Conservation (phyloP, 108 stramenopile species). For the Skeletonema potamos region DNA sequence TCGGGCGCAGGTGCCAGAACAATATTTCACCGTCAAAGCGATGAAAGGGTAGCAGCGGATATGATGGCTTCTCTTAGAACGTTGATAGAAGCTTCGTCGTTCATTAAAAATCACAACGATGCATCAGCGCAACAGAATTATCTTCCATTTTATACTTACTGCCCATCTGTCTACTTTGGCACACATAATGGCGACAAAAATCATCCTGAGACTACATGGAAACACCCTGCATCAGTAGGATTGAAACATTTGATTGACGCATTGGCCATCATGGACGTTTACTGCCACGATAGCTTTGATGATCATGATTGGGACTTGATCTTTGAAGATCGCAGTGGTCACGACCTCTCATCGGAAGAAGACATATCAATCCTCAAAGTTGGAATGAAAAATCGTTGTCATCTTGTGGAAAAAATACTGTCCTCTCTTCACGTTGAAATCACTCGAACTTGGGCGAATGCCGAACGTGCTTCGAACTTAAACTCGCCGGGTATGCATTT, state of each 20-base stretch:
- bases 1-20: not conserved
- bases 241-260: conserved; percentile 27
- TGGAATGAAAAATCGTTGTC: conserved; percentile 57
- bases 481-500: conserved; percentile 37
- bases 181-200: not conserved
- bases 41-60: conserved; percentile 49
- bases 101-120: conserved; percentile 7
- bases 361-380: conserved; percentile 25
- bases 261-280: conserved; percentile 50
- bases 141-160: conserved; percentile 12
- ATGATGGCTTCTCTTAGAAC: conserved; percentile 49
- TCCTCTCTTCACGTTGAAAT: conserved; percentile 58
- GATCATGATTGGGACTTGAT: conserved; percentile 36
- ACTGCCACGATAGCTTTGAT: conserved; percentile 39
- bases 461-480: conserved; percentile 48
- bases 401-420: conserved; percentile 32
- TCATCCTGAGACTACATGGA: not conserved
- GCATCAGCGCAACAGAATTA: not conserved
- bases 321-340: conserved; percentile 8
- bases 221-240: conserved; percentile 53
- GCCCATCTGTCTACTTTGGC: conserved; percentile 25
- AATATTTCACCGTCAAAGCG: conserved; percentile 43
- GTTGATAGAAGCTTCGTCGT: conserved; percentile 28
- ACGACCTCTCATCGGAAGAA: conserved; percentile 8
- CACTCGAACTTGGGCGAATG: conserved; percentile 51